Percentiles rank a stretch among this genome's conserved stretches.
Conservation (phyloP, 257 asterid genomes). For the Lithospermum erythrorhizon region DNA sequence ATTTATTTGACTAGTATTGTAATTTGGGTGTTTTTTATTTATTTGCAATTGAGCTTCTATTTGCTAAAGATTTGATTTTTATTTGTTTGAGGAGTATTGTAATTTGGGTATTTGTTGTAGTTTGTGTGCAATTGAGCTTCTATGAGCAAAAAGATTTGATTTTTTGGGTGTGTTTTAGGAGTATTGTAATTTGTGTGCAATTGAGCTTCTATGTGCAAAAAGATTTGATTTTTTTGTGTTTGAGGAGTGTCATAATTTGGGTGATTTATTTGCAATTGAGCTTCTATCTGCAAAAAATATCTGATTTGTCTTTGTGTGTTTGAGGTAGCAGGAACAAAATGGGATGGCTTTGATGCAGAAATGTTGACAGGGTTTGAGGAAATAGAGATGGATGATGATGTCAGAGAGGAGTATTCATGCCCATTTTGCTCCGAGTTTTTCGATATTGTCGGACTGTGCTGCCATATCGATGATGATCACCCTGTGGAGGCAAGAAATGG, state of each 20-base stretch:
- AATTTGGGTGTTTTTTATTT: neutral
- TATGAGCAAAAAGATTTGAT: constrained; percentile 2
- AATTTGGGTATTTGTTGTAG: neutral
- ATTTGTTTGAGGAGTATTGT: no score
- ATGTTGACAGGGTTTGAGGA: constrained; percentile 80
- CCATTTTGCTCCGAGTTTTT: constrained; percentile 72
- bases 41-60: neutral
- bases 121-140: neutral
- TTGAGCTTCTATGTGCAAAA: neutral
- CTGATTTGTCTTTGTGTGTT: neutral
- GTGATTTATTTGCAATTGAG: neutral
- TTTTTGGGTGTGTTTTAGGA: neutral
- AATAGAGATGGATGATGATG: constrained; percentile 57
- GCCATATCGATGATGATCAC: constrained; percentile 86
- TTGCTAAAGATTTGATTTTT: neutral
- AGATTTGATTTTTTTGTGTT: constrained; percentile 9
- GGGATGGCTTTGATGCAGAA: constrained; percentile 65
- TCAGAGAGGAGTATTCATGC: constrained; percentile 68
- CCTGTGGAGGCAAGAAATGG: constrained; percentile 75
- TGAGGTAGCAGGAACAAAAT: constrained; percentile 34
- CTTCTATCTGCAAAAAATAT: neutral
- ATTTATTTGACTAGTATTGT: neutral
- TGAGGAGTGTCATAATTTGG: neutral
- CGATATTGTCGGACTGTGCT: constrained; percentile 71
- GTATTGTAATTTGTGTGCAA: neutral